Evolutionary conservation across 257 asterid species (phyloP).

Genomic region (Ehretia macrophylla): DNA sequence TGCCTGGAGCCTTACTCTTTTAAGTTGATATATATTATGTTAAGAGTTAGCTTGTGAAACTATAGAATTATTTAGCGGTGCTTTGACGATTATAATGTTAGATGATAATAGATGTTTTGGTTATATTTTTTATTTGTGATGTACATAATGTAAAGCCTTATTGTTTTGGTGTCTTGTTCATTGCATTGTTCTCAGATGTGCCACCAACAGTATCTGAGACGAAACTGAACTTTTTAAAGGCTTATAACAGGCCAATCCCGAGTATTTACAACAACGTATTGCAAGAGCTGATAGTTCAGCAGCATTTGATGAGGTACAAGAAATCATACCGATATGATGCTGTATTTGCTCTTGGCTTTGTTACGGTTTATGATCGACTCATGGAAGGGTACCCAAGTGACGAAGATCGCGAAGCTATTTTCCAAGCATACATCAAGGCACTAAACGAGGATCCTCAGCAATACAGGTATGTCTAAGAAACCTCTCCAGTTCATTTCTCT

Average conservation of each 20-base stretch:
- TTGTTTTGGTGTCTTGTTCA: background rate
- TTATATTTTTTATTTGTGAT: too few relatives aligned
- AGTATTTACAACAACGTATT: constrained; percentile 79
- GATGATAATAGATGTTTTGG: too few relatives aligned
- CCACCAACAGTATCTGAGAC: constrained; percentile 91
- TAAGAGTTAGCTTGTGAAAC: too few relatives aligned
- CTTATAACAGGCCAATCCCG: constrained; percentile 89
- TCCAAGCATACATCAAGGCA: constrained; percentile 76
- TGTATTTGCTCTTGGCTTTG: constrained; percentile 91
- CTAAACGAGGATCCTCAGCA: constrained; percentile 80
- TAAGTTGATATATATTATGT: background rate
- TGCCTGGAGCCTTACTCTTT: too few relatives aligned
- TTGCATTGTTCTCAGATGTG: constrained; percentile 47
- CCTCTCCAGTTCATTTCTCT: background rate
- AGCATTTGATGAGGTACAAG: constrained; percentile 84
- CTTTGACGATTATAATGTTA: too few relatives aligned
- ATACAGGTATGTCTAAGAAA: constrained; percentile 51
- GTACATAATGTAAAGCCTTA: background rate
- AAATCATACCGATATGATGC: constrained; percentile 76
- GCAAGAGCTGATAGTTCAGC: constrained; percentile 90
- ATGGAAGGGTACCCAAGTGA: constrained; percentile 92
- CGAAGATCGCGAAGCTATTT: constrained; percentile 76
- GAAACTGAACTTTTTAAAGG: constrained; percentile 69
- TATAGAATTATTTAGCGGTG: too few relatives aligned
- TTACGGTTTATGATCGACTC: constrained; percentile 82